These are phyloP conservation scores for Hylodesmum podocarpum DNA, from an alignment of 306 rosid species.

Conservation along the genomic window DNA sequence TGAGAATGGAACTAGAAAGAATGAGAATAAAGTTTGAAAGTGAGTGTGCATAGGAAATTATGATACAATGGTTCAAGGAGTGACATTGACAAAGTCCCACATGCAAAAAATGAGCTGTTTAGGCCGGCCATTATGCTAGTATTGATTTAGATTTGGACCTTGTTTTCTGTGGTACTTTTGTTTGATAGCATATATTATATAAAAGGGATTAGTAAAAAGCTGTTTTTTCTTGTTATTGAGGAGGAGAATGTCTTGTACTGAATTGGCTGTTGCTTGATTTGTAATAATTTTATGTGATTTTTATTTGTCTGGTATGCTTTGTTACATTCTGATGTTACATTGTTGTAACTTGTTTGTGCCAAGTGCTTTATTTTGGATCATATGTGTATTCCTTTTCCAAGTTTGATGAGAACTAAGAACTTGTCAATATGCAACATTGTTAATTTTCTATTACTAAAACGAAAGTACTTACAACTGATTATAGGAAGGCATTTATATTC, in stretches of 20 bases:
- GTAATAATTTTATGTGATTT: not conserved
- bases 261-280: not conserved
- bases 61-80: constrained; percentile 21
- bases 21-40: not conserved
- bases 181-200: constrained; percentile 2
- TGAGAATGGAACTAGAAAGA: not conserved
- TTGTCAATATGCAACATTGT: not conserved
- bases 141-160: constrained; percentile 8
- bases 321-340: not conserved
- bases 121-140: constrained; percentile 44
- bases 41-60: constrained; percentile 15
- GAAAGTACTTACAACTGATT: not conserved
- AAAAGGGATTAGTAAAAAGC: not conserved
- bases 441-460: not conserved
- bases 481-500: too few species aligned
- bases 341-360: not conserved
- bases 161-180: constrained; percentile 6
- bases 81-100: constrained; percentile 36
- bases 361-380: not conserved
- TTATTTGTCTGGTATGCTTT: constrained; percentile 5
- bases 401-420: constrained; percentile 21
- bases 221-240: constrained; percentile 27
- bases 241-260: constrained; percentile 19
- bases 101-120: constrained; percentile 41
- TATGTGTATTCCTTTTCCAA: not conserved